Percentiles rank a stretch among this genome's conserved stretches.
These are phyloP conservation scores for Ostreobium quekettii DNA, from an alignment of 139 green algal genomes.

Conservation along the genomic window DNA sequence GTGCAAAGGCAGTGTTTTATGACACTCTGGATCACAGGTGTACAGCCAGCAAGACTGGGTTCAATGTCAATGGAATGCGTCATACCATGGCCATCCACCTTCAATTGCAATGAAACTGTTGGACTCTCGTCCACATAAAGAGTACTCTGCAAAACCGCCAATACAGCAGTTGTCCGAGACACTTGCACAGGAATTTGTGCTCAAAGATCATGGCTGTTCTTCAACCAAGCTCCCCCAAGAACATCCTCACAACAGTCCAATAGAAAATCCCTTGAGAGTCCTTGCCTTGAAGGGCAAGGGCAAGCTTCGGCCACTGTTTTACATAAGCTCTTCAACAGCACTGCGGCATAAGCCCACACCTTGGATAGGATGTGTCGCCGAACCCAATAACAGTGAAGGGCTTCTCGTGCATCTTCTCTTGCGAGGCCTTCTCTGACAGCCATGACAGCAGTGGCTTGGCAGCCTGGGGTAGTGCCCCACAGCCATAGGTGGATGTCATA, in stretches of 20 bases:
- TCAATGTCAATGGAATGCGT: too few relatives aligned
- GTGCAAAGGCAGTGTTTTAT: too few relatives aligned
- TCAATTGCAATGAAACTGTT: too few relatives aligned
- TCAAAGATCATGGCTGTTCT: neutral
- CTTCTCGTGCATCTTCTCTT: neutral
- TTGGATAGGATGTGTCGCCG: neutral
- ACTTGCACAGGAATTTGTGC: neutral
- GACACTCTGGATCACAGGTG: too few relatives aligned
- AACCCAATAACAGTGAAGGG: neutral
- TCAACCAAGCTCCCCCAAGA: neutral
- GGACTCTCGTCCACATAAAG: too few relatives aligned
- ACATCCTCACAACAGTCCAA: neutral
- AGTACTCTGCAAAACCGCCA: too few relatives aligned
- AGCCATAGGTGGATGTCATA: constrained; percentile 18
- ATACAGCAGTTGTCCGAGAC: neutral
- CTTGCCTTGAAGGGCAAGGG: too few relatives aligned
- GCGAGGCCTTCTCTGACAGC: neutral
- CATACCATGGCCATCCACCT: too few relatives aligned
- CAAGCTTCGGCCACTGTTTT: neutral
- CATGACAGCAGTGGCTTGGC: neutral
- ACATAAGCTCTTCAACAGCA: neutral
- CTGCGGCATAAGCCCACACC: neutral
- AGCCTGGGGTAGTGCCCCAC: neutral
- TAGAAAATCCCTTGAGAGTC: neutral
- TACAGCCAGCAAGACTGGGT: too few relatives aligned